phyloP scores from a whole-genome alignment of 441 rosid genomes.

The Mallotus japonicus region DNA sequence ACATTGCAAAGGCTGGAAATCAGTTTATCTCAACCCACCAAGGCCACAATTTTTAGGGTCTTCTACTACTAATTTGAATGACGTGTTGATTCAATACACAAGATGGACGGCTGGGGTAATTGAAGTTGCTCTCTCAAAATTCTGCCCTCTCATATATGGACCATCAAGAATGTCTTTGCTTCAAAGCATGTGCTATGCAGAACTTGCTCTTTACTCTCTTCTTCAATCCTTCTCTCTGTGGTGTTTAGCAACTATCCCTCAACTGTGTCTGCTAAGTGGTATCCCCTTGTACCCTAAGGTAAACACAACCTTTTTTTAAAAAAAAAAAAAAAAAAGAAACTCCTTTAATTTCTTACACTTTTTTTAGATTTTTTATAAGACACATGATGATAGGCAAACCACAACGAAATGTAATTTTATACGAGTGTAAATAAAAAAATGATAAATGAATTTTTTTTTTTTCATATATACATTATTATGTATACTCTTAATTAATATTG shows the following conservation, averaged over 20 bases:
- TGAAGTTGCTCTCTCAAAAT: constrained; percentile 32
- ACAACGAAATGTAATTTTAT: too few species aligned
- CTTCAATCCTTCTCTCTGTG: constrained; percentile 25
- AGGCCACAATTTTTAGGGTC: constrained; percentile 42
- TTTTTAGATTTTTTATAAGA: too few species aligned
- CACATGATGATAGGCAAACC: too few species aligned
- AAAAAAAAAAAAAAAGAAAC: too few species aligned
- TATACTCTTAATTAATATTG: too few species aligned
- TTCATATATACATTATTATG: too few species aligned
- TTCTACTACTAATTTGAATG: constrained; percentile 27
- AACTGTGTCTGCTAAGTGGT: constrained; percentile 37
- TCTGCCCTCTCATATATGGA: constrained; percentile 43
- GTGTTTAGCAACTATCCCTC: constrained; percentile 43
- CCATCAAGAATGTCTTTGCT: constrained; percentile 24
- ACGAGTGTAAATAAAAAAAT: too few species aligned
- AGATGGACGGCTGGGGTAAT: constrained; percentile 42
- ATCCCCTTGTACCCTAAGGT: constrained; percentile 45
- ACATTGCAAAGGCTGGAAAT: constrained; percentile 42
- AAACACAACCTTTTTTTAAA: not conserved
- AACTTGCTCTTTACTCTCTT: constrained; percentile 21
- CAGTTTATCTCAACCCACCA: constrained; percentile 30
- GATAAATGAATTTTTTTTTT: too few species aligned
- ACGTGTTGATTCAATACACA: constrained; percentile 23
- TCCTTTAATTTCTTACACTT: too few species aligned
- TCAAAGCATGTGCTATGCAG: constrained; percentile 23